Conservation (phyloP, 1,284 basidiomycete genomes). For the Taiwanofungus camphoratus region DNA sequence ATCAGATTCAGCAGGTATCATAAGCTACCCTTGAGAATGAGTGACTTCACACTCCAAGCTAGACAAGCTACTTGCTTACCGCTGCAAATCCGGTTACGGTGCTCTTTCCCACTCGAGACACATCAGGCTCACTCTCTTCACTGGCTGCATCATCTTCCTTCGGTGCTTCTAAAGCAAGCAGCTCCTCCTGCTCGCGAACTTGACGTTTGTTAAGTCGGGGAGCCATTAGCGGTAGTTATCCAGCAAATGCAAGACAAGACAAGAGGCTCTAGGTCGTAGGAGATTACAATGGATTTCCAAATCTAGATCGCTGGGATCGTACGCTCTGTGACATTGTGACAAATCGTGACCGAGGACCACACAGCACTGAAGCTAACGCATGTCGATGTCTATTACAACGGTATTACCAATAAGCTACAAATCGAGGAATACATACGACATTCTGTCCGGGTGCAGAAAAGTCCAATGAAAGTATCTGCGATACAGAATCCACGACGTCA, state of each 20-base stretch:
- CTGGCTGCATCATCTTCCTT: slow-evolving; percentile 24
- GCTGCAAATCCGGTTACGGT: slow-evolving; percentile 48
- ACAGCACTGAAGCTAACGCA: no score
- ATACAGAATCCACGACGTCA: neutral
- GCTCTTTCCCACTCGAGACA: slow-evolving; percentile 20
- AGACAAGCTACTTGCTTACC: slow-evolving; percentile 31
- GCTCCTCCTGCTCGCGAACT: slow-evolving; percentile 78
- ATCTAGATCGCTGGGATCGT: no score
- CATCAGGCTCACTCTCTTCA: slow-evolving; percentile 26
- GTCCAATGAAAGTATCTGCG: slow-evolving; percentile 1
- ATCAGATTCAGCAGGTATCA: slow-evolving; percentile 14
- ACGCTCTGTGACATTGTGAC: no score
- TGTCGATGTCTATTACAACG: slow-evolving; percentile 2
- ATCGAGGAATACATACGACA: slow-evolving; percentile 1
- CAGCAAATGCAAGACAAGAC: no score
- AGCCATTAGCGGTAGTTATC: slow-evolving; percentile 48
- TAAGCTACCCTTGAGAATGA: slow-evolving; percentile 10
- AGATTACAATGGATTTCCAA: no score
- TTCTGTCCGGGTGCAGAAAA: slow-evolving; percentile 1
- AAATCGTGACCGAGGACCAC: no score
- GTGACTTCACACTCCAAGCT: neutral
- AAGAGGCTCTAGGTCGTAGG: no score
- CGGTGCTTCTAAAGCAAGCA: slow-evolving; percentile 43
- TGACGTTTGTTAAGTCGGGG: slow-evolving; percentile 81
- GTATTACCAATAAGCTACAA: slow-evolving; percentile 1